Base-by-base conservation (phyloP, 352 stramenopile species). In the Phytophthora megakarya region DNA sequence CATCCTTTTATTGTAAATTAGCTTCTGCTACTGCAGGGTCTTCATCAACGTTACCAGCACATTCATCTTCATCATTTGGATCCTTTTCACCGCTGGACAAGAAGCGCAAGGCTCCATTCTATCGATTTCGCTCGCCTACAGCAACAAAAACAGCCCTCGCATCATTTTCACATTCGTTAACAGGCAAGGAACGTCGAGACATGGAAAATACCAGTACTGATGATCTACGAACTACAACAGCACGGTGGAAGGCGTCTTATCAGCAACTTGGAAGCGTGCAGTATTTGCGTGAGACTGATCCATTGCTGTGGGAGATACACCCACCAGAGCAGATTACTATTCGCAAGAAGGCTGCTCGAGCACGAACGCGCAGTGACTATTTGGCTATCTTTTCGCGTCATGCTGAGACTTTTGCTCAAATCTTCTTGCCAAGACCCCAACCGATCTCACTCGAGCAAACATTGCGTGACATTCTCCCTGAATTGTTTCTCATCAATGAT, bases 231-330 rank as follows among this genome's bases (percentile, higher is more conserved):
- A 72, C 45, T 33, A 70, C 40, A 39, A 65, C 48, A 33, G 56
- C 47, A 21, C 67, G 46, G 25, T 68, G 54, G 48, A 63, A 19
- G 12, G 44, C 51, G 32, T 78, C 72, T 11, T 85, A 85, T 38
- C 80, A 92, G 42, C 82, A 91, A 58, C 72, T 87, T 5, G 82
- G 85, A 10, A 92, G 82, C 44, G 83, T 93, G 22, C 83, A 88
- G 61, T 93, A 93, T 54, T 56, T 92, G 2, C 79, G 84, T n/a
- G 83, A 89, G 43, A 93, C 85, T 4, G 80, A 93, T 58, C 82
- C 85, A 18, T 61, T 93, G 38, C 54, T 93, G n/a, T 92, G 85
- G 85, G 82, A 93, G 44, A 91, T 92, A 54, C 81, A 93, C 32
- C 85, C 85, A n/a, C 73, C 85, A 26, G 85, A 91, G 50, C 85